A percentile compares a stretch with the other conserved stretches of the same genome.
These are phyloP conservation scores for Phytopythium helicoides DNA, from an alignment of 352 stramenopile species.

Conservation along the genomic window DNA sequence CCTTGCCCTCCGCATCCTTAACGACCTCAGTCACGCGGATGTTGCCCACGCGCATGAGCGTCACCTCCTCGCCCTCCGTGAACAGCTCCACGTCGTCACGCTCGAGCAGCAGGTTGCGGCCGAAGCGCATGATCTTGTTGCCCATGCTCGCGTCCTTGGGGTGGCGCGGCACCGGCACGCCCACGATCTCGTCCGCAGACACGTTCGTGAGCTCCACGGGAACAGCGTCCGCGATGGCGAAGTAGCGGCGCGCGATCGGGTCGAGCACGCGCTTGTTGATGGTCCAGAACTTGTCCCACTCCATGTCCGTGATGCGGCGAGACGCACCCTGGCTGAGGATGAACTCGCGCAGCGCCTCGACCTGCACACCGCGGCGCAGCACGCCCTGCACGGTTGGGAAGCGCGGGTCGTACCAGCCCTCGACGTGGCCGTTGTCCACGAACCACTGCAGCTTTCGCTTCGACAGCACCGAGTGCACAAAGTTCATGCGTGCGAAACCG, in stretches of 20 bases:
- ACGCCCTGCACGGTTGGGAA: slow-evolving; percentile 99
- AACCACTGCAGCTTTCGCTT: slow-evolving; percentile 99
- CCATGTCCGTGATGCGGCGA: slow-evolving; percentile 97
- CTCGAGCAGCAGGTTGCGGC: slow-evolving; percentile 92
- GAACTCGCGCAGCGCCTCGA: slow-evolving; percentile 95
- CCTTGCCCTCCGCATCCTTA: slow-evolving; percentile 45
- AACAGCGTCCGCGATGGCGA: slow-evolving; percentile 94
- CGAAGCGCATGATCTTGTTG: slow-evolving; percentile 89
- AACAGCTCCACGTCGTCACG: slow-evolving; percentile 93
- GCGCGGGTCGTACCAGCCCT: slow-evolving; percentile 97
- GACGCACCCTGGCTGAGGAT: slow-evolving; percentile 97
- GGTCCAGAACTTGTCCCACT: slow-evolving; percentile 99
- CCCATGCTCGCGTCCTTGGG: slow-evolving; percentile 78
- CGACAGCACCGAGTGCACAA: slow-evolving; percentile 98
- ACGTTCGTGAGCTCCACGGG: slow-evolving; percentile 88
- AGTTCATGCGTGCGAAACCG: slow-evolving; percentile 99
- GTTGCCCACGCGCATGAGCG: slow-evolving; percentile 97
- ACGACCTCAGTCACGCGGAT: slow-evolving; percentile 77
- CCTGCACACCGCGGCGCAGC: slow-evolving; percentile 94
- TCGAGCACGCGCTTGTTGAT: slow-evolving; percentile 99
- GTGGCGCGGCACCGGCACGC: slow-evolving; percentile 65
- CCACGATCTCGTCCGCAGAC: slow-evolving; percentile 43
- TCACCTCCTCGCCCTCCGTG: slow-evolving; percentile 95
- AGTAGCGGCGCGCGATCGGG: slow-evolving; percentile 94
- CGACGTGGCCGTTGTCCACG: slow-evolving; percentile 95